These are phyloP conservation scores for Pelargonium myrrhifolium DNA, from an alignment of 441 rosid genomes.

Conservation along the genomic window DNA sequence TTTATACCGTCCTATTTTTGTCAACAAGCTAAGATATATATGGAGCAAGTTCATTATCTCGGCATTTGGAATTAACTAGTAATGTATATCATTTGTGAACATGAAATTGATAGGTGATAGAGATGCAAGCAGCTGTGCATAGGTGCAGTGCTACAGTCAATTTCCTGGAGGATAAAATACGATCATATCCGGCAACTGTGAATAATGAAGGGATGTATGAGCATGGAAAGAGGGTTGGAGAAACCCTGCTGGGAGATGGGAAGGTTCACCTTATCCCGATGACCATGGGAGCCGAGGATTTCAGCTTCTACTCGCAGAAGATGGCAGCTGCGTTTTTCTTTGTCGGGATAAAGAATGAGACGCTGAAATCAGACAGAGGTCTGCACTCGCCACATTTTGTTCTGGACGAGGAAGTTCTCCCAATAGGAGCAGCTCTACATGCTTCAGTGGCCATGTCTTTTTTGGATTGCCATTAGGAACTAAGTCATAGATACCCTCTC, in stretches of 20 bases:
- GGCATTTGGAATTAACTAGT: too few relatives aligned
- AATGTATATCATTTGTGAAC: too few relatives aligned
- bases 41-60: too few relatives aligned
- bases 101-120: slow-evolving; percentile 22
- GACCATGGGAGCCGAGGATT: slow-evolving; percentile 36
- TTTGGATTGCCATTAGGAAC: too few relatives aligned
- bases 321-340: slow-evolving; percentile 27
- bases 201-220: slow-evolving; percentile 26
- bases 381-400: slow-evolving; percentile 27
- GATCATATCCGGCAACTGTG: slow-evolving; percentile 27
- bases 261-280: slow-evolving; percentile 16
- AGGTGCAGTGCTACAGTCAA: slow-evolving; percentile 26
- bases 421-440: slow-evolving; percentile 36
- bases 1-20: too few relatives aligned
- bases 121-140: slow-evolving; percentile 28
- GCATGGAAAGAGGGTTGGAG: slow-evolving; percentile 23
- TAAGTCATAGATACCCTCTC: too few relatives aligned
- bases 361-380: background rate
- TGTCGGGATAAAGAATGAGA: slow-evolving; percentile 23
- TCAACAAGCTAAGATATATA: too few relatives aligned
- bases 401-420: slow-evolving; percentile 34
- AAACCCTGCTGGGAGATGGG: slow-evolving; percentile 25
- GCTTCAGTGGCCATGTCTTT: slow-evolving; percentile 30
- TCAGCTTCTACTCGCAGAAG: slow-evolving; percentile 34
- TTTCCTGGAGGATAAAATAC: slow-evolving; percentile 27